These are phyloP conservation scores for Aspergillus neoniger DNA, from an alignment of 2,329 filamentous ascomycete species.

Conservation along the genomic window DNA sequence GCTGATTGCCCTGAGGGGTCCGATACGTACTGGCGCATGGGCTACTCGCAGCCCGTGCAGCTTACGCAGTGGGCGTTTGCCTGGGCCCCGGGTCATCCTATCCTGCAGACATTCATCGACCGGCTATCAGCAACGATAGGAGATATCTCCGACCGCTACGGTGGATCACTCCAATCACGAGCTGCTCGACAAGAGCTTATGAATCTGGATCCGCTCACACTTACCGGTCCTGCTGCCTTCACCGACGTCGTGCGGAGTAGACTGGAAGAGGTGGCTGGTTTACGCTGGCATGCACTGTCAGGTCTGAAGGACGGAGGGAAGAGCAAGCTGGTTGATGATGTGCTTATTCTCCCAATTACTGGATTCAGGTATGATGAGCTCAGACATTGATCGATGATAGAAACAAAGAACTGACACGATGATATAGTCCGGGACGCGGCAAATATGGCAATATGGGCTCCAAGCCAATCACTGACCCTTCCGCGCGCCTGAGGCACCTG, in stretches of 20 bases:
- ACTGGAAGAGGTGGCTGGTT: constrained; percentile 23
- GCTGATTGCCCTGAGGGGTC: constrained; percentile 29
- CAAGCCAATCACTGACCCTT: constrained; percentile 30
- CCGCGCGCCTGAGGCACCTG: constrained; percentile 32
- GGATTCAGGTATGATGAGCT: constrained; percentile 31
- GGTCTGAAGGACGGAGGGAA: constrained; percentile 31
- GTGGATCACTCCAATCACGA: constrained; percentile 1
- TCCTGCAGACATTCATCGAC: constrained; percentile 31
- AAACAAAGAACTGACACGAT: neutral
- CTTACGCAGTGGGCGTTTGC: constrained; percentile 38
- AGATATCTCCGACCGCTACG: too few species aligned
- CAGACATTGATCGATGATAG: too few species aligned
- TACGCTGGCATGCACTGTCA: constrained; percentile 37
- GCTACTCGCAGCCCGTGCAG: constrained; percentile 37
- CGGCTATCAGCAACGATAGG: constrained; percentile 14
- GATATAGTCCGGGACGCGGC: constrained; percentile 27
- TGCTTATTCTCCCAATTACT: constrained; percentile 37
- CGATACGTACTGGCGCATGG: constrained; percentile 37
- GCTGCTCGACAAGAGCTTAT: constrained; percentile 13
- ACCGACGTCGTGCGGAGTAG: constrained; percentile 28
- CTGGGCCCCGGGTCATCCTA: constrained; percentile 28
- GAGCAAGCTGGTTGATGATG: constrained; percentile 34
- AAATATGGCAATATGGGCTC: constrained; percentile 36
- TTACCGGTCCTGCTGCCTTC: constrained; percentile 36
- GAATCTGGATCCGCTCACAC: constrained; percentile 29